phyloP scores from a whole-genome alignment of 129 eudicot genomes.

The Centella asiatica region DNA sequence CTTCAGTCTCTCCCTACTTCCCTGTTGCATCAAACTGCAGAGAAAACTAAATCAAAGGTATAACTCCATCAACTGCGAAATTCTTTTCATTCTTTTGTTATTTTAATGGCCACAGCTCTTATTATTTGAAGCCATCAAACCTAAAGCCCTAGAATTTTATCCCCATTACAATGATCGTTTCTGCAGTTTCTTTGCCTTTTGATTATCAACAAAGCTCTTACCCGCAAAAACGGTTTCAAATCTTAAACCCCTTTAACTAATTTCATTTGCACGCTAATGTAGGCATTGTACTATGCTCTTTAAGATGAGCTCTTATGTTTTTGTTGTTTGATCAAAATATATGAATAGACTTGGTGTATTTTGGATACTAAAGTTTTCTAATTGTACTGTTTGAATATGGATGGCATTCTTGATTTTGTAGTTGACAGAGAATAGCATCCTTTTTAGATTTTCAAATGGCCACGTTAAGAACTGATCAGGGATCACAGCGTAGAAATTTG shows the following conservation, averaged over 20 bases:
- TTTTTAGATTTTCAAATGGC: neutral
- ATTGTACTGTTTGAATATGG: neutral
- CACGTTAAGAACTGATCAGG: neutral
- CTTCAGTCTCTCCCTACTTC: no score
- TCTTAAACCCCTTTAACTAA: neutral
- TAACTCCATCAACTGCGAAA: neutral
- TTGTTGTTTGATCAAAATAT: neutral
- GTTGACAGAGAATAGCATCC: neutral
- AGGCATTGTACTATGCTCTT: no score
- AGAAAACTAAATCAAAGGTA: neutral
- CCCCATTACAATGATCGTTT: no score
- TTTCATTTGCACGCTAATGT: neutral
- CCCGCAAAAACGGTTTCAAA: slow-evolving; percentile 1
- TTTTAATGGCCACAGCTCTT: neutral
- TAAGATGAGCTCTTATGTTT: no score
- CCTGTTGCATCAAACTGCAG: no score
- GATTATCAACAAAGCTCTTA: neutral
- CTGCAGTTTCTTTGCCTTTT: neutral
- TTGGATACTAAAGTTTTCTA: neutral
- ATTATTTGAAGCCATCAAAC: neutral
- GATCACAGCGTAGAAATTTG: neutral
- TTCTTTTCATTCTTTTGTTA: no score
- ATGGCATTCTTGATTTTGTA: neutral
- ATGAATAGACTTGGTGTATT: neutral
- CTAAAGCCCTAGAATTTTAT: neutral